Evolutionary conservation across 1,284 basidiomycete species (phyloP), one percentile per base, ranked within the genome.

Genomic region (Cystobasidium sp.): DNA sequence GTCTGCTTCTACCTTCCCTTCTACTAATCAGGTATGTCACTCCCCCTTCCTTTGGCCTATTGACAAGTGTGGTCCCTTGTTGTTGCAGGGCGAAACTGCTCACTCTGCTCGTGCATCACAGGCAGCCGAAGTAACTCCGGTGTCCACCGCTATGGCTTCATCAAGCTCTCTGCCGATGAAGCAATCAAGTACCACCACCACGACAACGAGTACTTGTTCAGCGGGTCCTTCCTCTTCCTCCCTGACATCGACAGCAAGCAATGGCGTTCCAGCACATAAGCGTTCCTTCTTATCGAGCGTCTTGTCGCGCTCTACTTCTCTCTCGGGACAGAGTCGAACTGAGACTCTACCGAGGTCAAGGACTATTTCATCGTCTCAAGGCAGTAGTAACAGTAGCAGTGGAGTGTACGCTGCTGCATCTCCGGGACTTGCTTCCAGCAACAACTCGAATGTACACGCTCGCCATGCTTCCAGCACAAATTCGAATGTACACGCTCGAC

Each of bases 261-360:
- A 10, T 18, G n/a, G 1, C 9, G 41, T 39, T 12, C 56, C 56
- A 18, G 20, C 6, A 9, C 56, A 59, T 6, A 59, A 59, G 18
- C 56, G 56, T 9, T 59, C 56, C 1, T 59, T 59, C 56, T 24
- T 59, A 6, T 59, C 56, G 39, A 41, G n/a, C 43, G 39, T 59
- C 5, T 43, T 59, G 39, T 59, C 39, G 16, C 56, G 56, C 20
- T 59, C 56, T 5, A 43, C 1, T 4, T 59, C 56, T 43, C 6
- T 14, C 9, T 16, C 37, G 16, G 9, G 37, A 41, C 14, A n/a
- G 1, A 18, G 18, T 10, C 9, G 37, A 9, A 20, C 7, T n/a
- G 39, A 9, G 43, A 4, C 39, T 18, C 18, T 16, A 39, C 56
- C 6, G 1, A 18, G 56, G 1, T 1, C 39, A 41, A 12, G 56